Evolutionary conservation across 1,284 basidiomycete species (phyloP), one percentile per base, ranked within the genome.

Genomic region (Rhodotorula mucilaginosa): DNA sequence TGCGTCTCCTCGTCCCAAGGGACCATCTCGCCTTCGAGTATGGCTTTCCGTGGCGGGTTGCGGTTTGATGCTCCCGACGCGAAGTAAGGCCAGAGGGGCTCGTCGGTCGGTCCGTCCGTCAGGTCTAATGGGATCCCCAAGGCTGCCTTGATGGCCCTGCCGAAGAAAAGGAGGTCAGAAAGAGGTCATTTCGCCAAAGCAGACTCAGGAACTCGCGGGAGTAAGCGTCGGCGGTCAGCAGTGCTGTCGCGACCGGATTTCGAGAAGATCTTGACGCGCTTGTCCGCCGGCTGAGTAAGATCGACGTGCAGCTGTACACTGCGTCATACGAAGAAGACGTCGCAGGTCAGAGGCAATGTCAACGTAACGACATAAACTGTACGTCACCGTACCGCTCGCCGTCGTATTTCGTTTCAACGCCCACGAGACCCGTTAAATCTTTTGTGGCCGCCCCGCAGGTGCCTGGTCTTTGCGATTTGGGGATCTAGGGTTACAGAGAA

Each of bases 321-420:
- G 52, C 23, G 12, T 1, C 19, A 21, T 6, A 7, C n/a, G 10
- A 2, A 2, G n/a, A 21, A 12, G 26, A 19, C 29, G 4, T 8
- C 5, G n/a, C n/a, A 21, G 23, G 46, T 44, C 3, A n/a, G 23
- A n/a, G 8, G 58, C 18, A 44, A 26, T 29, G 26, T 5, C 5
- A 10, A 7, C 8, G 16, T 5, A 2, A 3, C 1, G 10, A 10
- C 29, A 26, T 31, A 12, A 29, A 21, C 3, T 23, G 21, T 21
- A 44, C 6, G 23, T 10, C 10, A n/a, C 19, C 65, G 49, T 13
- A 90, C 78, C 92, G 85, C 80, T 94, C 92, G 10, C 93, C 93
- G 73, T 95, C 93, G 79, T 93, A 93, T 80, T 96, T 95, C 2
- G 88, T 91, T 82, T 96, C 93, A 1, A 88, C 90, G 87, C 89